A percentile compares a stretch with the other conserved stretches of the same genome.
Conservation (phyloP, 768 basidiomycete genomes). For the Lactifluus subvellereus region DNA sequence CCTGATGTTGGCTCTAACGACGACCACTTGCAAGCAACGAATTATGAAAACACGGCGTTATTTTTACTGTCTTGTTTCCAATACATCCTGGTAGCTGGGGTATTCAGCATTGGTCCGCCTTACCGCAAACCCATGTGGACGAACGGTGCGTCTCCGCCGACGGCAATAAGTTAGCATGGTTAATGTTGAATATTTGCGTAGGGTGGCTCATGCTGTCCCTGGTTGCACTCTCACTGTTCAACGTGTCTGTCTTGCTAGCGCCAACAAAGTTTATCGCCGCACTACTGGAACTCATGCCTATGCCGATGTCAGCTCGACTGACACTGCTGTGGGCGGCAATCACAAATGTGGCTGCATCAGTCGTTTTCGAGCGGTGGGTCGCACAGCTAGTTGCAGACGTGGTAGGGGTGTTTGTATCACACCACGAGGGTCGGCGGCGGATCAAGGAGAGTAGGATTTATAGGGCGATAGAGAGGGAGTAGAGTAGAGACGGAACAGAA, state of each 20-base stretch:
- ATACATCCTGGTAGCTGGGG: constrained; percentile 93
- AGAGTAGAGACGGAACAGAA: constrained; percentile 42
- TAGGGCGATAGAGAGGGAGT: constrained; percentile 76
- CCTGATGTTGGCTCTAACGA: constrained; percentile 37
- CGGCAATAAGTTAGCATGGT: not conserved
- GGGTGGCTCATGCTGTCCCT: constrained; percentile 81
- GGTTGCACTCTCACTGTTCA: constrained; percentile 61
- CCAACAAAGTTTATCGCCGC: constrained; percentile 55
- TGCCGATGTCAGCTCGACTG: constrained; percentile 63
- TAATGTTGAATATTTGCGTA: constrained; percentile 29
- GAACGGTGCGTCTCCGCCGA: constrained; percentile 57
- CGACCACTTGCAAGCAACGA: constrained; percentile 73
- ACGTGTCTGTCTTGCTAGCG: constrained; percentile 66
- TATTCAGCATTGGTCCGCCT: constrained; percentile 97
- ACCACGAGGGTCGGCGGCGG: constrained; percentile 38
- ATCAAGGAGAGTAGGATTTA: constrained; percentile 69
- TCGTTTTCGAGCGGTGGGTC: constrained; percentile 75
- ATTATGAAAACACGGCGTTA: constrained; percentile 87
- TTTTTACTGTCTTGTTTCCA: constrained; percentile 98
- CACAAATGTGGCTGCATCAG: constrained; percentile 64
- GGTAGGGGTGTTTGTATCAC: constrained; percentile 43
- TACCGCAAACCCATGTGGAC: constrained; percentile 94
- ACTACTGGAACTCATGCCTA: constrained; percentile 69
- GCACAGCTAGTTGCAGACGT: constrained; percentile 50
- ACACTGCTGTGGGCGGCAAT: constrained; percentile 62